phyloP scores from a whole-genome alignment of 176 grass and related monocot species.

The Lolium multiflorum region DNA sequence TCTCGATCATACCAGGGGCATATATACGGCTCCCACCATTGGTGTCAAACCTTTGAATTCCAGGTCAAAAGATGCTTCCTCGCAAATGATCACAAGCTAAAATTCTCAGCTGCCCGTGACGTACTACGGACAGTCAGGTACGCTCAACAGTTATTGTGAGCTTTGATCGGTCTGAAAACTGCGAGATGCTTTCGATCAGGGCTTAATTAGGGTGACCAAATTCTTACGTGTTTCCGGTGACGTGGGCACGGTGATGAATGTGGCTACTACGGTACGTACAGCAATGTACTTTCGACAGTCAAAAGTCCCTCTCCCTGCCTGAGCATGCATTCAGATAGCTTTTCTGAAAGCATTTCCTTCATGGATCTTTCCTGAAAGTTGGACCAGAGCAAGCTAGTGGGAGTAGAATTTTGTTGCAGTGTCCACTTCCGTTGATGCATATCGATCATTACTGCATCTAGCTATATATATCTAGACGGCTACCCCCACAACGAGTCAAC shows the following conservation, averaged over 20 bases:
- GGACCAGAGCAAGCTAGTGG: not conserved
- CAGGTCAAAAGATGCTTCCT: slow-evolving; percentile 3
- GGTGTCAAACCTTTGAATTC: slow-evolving; percentile 38
- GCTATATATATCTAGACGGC: not conserved
- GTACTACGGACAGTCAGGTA: not conserved
- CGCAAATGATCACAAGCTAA: slow-evolving; percentile 7
- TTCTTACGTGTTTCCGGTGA: slow-evolving; percentile 42
- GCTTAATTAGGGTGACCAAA: slow-evolving; percentile 21
- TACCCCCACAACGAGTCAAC: too few relatives aligned
- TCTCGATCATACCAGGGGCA: not conserved
- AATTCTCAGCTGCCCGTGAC: not conserved
- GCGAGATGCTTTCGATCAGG: slow-evolving; percentile 30
- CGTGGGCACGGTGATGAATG: slow-evolving; percentile 27
- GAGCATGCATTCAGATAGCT: slow-evolving; percentile 58
- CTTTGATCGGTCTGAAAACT: slow-evolving; percentile 23
- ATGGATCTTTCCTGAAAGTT: not conserved
- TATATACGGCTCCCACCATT: not conserved
- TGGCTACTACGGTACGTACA: not conserved
- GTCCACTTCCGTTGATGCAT: not conserved
- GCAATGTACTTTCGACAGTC: slow-evolving; percentile 4
- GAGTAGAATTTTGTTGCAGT: slow-evolving; percentile 14
- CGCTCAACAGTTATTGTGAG: not conserved
- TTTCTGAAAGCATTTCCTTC: not conserved
- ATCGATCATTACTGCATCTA: not conserved
- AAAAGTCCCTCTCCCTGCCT: not conserved